Percentiles rank a stretch among this genome's conserved stretches.
Conservation (phyloP, 495 filamentous ascomycete genomes). For the Hypoxylon crocopeplum region DNA sequence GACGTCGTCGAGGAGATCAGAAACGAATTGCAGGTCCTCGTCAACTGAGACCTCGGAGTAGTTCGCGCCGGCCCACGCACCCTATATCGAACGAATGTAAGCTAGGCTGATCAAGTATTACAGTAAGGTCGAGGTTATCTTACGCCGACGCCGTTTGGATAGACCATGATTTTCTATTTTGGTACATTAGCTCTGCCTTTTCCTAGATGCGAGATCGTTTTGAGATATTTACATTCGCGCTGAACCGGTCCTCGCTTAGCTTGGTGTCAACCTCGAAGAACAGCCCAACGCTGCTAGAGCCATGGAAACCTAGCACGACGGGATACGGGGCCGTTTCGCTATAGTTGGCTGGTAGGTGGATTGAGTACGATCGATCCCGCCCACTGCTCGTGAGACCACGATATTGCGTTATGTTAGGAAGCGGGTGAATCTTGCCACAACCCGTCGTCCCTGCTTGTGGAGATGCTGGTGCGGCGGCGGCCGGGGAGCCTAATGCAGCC, state of each 20-base stretch:
- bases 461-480: slow-evolving; percentile 3
- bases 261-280: slow-evolving; percentile 44
- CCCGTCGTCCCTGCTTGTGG: slow-evolving; percentile 23
- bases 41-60: slow-evolving; percentile 42
- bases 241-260: slow-evolving; percentile 36
- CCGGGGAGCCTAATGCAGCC: slow-evolving; percentile 4
- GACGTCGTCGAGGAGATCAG: slow-evolving; percentile 55
- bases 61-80: slow-evolving; percentile 43
- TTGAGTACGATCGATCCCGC: slow-evolving; percentile 33
- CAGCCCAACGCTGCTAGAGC: slow-evolving; percentile 40
- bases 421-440: slow-evolving; percentile 32
- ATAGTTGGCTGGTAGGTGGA: slow-evolving; percentile 37
- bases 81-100: slow-evolving; percentile 19
- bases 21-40: slow-evolving; percentile 56
- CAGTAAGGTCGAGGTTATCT: too few species aligned
- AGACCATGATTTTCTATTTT: slow-evolving; percentile 44
- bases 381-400: slow-evolving; percentile 36
- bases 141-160: slow-evolving; percentile 40
- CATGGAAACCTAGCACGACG: slow-evolving; percentile 40
- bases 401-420: slow-evolving; percentile 33
- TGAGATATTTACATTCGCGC: slow-evolving; percentile 24
- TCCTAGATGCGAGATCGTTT: not conserved
- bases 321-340: slow-evolving; percentile 35
- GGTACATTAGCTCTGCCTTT: not conserved
- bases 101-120: too few species aligned